Evolutionary conservation across 2,329 filamentous ascomycete species (phyloP).

Genomic region (Capronia americana): DNA sequence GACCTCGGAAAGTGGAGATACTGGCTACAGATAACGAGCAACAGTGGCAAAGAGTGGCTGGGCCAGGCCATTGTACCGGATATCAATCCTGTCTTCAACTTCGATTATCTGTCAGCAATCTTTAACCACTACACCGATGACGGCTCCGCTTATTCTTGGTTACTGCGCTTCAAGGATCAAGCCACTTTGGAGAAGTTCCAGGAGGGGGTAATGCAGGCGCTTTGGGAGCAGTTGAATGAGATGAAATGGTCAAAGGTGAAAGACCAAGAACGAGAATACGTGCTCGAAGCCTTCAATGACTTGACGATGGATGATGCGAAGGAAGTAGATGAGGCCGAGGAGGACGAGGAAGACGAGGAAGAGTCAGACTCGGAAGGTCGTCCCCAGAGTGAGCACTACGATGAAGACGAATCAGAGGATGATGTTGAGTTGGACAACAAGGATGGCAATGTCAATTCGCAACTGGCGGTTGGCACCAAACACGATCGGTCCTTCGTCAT

Average conservation of each 20-base stretch:
- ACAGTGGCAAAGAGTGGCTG: conserved; percentile 79
- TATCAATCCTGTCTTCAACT: conserved; percentile 98
- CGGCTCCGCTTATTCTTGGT: conserved; percentile 92
- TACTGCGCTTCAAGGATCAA: conserved; percentile 88
- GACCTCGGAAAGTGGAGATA: conserved; percentile 94
- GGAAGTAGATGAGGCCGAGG: conserved; percentile 64
- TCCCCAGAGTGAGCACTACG: conserved; percentile 74
- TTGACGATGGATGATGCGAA: conserved; percentile 84
- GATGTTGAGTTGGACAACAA: conserved; percentile 71
- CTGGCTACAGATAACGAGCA: conserved; percentile 83
- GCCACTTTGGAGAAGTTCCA: conserved; percentile 84
- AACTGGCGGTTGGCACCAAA: conserved; percentile 94
- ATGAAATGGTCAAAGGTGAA: conserved; percentile 93
- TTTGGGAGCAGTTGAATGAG: conserved; percentile 96
- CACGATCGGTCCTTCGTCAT: conserved; percentile 97
- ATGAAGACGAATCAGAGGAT: conserved; percentile 79
- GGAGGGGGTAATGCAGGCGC: conserved; percentile 88
- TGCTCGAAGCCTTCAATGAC: conserved; percentile 93
- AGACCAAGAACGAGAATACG: conserved; percentile 90
- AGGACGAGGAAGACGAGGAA: conserved; percentile 63
- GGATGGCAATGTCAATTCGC: conserved; percentile 87
- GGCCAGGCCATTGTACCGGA: conserved; percentile 85
- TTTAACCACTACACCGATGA: conserved; percentile 95
- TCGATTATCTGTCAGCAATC: conserved; percentile 98
- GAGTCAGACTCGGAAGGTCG: conserved; percentile 69